Evolutionary conservation across 2,329 filamentous ascomycete genomes (phyloP), one percentile per base, ranked within the genome.

Genomic region (Exophiala xenobiotica): DNA sequence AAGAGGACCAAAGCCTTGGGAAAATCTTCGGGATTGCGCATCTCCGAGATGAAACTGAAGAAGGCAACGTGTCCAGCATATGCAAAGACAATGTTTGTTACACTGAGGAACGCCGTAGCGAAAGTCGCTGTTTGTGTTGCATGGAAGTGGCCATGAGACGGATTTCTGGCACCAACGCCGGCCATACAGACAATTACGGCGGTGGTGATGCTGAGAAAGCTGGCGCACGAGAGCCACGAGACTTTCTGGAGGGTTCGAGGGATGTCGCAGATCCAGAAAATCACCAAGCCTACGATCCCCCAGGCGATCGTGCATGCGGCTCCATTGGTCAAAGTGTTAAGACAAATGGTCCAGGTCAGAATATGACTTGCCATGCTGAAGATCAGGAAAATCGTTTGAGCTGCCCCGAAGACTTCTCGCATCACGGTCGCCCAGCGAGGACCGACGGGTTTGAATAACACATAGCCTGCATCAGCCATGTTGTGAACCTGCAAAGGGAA

Each of bases 361-460:
- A 86, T 74, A 68, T 90, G 87, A n/a, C 83, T 86, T 26, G 79
- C 83, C 68, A 86, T 83, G 60, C 87, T 78, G 69, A 89, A 87
- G 49, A 85, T 70, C 31, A 88, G 72, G 67, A 87, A 81, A 14
- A 88, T 67, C 7, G 78, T 70, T 60, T 86, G 83, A 57, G 79
- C 82, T 56, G 73, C 68, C 19, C 82, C 83, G 38, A 87, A 71
- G 24, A 88, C 58, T 64, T 86, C 81, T 55, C 82, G 79, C 1
- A 82, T 83, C 31, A 79, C 70, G 14, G 68, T 71, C 22, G 50
- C 54, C 6, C 39, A 45, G 12, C 45, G 50, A 9, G 57, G 51
- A 6, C 86, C 86, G 51, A 75, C 74, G 5, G 57, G 57, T 33
- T 54, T 40, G 45, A 58, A 60, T 43, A 88, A 71, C 41, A 88